phyloP scores from a whole-genome alignment of 2,329 filamentous ascomycete genomes.

The Pestalotiopsis fici region DNA sequence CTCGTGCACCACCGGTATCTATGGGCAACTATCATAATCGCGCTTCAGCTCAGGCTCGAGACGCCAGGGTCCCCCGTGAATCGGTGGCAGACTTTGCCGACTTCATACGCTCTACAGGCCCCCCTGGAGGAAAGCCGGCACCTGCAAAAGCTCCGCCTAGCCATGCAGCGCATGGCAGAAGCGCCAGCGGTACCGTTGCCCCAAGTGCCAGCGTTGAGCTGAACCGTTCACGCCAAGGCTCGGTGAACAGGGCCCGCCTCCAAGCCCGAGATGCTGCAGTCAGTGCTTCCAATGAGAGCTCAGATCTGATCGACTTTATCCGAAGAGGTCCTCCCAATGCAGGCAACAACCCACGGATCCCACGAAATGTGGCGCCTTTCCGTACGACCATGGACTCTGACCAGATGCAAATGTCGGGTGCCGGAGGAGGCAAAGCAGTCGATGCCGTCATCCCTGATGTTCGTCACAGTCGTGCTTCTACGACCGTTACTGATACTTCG shows the following conservation, averaged over 20 bases:
- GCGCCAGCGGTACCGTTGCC: constrained; percentile 29
- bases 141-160: constrained; percentile 24
- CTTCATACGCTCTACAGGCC: constrained; percentile 85
- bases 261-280: constrained; percentile 73
- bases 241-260: constrained; percentile 53
- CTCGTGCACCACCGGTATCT: constrained; percentile 31
- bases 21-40: constrained; percentile 33
- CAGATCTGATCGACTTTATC: constrained; percentile 94
- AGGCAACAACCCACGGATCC: constrained; percentile 69
- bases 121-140: constrained; percentile 44
- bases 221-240: constrained; percentile 32
- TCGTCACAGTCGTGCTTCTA: constrained; percentile 58
- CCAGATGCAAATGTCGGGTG: constrained; percentile 56
- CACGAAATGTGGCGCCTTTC: constrained; percentile 82
- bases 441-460: constrained; percentile 59
- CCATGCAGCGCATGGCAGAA: constrained; percentile 27
- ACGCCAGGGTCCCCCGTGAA: constrained; percentile 70
- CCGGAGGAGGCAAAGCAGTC: constrained; percentile 55
- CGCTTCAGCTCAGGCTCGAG: constrained; percentile 56
- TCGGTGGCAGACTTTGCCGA: constrained; percentile 83
- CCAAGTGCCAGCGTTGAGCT: constrained; percentile 38
- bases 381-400: constrained; percentile 85
- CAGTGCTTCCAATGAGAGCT: constrained; percentile 66
- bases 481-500: constrained; percentile 59
- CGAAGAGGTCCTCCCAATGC: constrained; percentile 74